These are phyloP conservation scores for Leptodontidium sp. DNA, from an alignment of 2,329 filamentous ascomycete genomes.

Conservation along the genomic window DNA sequence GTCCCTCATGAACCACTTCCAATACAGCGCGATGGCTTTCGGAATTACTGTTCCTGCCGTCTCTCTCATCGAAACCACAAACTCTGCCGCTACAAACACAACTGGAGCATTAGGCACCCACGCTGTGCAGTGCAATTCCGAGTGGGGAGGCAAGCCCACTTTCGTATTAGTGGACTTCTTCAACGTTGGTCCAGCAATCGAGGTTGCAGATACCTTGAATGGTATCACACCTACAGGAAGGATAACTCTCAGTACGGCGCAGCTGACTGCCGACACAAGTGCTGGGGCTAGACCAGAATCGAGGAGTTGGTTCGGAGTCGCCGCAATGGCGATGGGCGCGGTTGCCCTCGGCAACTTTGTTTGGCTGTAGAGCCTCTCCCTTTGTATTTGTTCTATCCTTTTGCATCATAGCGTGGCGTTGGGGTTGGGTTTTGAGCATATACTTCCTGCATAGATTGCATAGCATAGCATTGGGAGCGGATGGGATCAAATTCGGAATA, in stretches of 20 bases:
- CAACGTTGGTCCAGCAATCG: constrained; percentile 74
- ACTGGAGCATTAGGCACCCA: constrained; percentile 63
- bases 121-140: constrained; percentile 59
- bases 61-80: constrained; percentile 68
- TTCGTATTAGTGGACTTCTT: constrained; percentile 85
- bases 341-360: constrained; percentile 38
- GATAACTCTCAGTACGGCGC: constrained; percentile 36
- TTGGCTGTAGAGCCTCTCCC: constrained; percentile 29
- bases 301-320: constrained; percentile 21
- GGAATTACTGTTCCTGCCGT: constrained; percentile 68
- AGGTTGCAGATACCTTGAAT: constrained; percentile 75
- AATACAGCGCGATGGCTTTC: constrained; percentile 64
- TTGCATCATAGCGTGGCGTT: constrained; percentile 35
- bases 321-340: constrained; percentile 30
- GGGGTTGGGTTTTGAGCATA: constrained; percentile 30
- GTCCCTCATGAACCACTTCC: constrained; percentile 83
- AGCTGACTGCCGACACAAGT: constrained; percentile 35
- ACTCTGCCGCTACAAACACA: constrained; percentile 63
- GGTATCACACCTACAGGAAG: constrained; percentile 50
- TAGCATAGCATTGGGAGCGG: neutral
- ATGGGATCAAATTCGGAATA: no score
- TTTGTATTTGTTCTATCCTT: constrained; percentile 25
- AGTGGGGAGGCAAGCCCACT: constrained; percentile 71
- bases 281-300: constrained; percentile 15
- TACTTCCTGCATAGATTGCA: constrained; percentile 1